Conservation (phyloP, 2,329 filamentous ascomycete species). For the Stemphylium lycopersici region DNA sequence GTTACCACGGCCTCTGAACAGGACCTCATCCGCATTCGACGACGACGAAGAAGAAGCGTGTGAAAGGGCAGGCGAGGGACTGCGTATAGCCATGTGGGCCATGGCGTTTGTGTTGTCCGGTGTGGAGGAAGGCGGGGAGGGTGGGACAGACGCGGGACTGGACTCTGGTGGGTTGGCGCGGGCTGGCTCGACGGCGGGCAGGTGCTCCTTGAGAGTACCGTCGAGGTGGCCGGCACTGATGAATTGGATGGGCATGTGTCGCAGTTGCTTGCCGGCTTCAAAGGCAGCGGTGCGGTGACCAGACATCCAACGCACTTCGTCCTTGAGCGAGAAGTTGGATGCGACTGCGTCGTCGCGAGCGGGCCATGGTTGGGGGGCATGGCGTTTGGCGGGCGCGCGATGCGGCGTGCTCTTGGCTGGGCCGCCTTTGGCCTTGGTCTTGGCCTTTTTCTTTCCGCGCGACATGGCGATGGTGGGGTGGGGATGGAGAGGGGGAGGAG, state of each 20-base stretch:
- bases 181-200: conserved; percentile 14
- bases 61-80: conserved; percentile 43
- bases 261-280: conserved; percentile 57
- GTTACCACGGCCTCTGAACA: conserved; percentile 42
- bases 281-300: conserved; percentile 54
- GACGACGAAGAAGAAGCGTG: conserved; percentile 30
- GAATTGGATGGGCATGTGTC: conserved; percentile 64
- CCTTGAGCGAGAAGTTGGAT: conserved; percentile 56
- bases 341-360: conserved; percentile 19
- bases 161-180: conserved; percentile 10
- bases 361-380: conserved; percentile 20
- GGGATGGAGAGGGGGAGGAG: background rate
- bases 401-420: conserved; percentile 28
- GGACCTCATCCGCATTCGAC: conserved; percentile 66
- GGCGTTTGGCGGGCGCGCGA: conserved; percentile 23
- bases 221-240: conserved; percentile 62
- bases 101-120: conserved; percentile 34
- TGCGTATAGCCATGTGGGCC: conserved; percentile 45
- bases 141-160: conserved; percentile 15
- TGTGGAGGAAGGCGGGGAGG: conserved; percentile 23
- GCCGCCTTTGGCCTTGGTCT: conserved; percentile 32
- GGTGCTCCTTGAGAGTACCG: conserved; percentile 44
- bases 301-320: conserved; percentile 65
- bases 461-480: conserved; percentile 24
- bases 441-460: conserved; percentile 33